These are phyloP conservation scores for Blastomyces parvus DNA, from an alignment of 2,329 filamentous ascomycete species.

Conservation along the genomic window DNA sequence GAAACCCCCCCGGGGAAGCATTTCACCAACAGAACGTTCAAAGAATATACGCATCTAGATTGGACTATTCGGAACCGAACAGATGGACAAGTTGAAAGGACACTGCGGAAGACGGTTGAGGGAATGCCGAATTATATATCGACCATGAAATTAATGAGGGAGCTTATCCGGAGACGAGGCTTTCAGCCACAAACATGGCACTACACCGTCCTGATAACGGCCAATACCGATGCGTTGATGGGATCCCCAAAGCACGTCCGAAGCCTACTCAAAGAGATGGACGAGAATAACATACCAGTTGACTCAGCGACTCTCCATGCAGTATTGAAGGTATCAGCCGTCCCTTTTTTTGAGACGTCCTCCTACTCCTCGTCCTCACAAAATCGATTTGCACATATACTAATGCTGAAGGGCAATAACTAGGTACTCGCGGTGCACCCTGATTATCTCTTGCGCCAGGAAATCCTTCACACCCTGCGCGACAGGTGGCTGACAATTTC, in stretches of 20 bases:
- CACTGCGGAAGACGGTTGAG: constrained; percentile 22
- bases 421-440: constrained; percentile 71
- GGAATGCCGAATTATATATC: constrained; percentile 21
- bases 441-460: constrained; percentile 65
- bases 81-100: constrained; percentile 23
- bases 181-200: constrained; percentile 31
- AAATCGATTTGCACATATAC: not conserved
- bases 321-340: constrained; percentile 51
- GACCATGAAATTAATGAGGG: constrained; percentile 27
- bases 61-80: not conserved
- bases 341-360: not conserved
- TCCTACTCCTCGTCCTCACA: not conserved
- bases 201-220: constrained; percentile 66
- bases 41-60: constrained; percentile 18
- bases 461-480: constrained; percentile 56
- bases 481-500: constrained; percentile 59
- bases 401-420: constrained; percentile 1
- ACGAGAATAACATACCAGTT: constrained; percentile 48
- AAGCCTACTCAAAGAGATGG: constrained; percentile 64
- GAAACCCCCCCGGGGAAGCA: not conserved
- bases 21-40: not conserved
- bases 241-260: constrained; percentile 59
- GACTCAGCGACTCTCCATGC: constrained; percentile 62
- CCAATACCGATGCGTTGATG: constrained; percentile 53
- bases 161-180: constrained; percentile 31